Percentiles rank a stretch among this genome's conserved stretches.
Evolutionary conservation across 2,329 filamentous ascomycete species (phyloP).

Genomic region (Verruconis gallopava): DNA sequence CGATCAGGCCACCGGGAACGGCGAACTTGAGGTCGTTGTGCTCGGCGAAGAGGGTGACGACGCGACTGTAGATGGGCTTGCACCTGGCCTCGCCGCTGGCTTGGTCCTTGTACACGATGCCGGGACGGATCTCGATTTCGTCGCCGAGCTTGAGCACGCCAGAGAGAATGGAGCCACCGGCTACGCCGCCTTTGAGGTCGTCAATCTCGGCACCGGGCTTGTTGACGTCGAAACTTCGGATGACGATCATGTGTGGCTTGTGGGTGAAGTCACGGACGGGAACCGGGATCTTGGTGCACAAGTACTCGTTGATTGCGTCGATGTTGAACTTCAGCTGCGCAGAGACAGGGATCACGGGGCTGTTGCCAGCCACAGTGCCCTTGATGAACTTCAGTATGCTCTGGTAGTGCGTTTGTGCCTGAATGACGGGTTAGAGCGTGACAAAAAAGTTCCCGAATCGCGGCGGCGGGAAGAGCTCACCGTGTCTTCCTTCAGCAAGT

Average conservation of each 20-base stretch:
- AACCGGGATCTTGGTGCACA: slow-evolving; percentile 89
- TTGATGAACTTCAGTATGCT: slow-evolving; percentile 98
- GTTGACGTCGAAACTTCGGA: slow-evolving; percentile 98
- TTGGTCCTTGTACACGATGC: slow-evolving; percentile 85
- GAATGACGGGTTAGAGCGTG: too few relatives aligned
- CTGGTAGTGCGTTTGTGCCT: slow-evolving; percentile 84
- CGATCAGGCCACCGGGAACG: slow-evolving; percentile 47
- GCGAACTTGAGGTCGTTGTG: slow-evolving; percentile 98
- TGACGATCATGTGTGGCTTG: slow-evolving; percentile 97
- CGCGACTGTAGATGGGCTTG: slow-evolving; percentile 90
- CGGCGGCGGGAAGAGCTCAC: too few relatives aligned
- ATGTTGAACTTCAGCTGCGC: slow-evolving; percentile 99
- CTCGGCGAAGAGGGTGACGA: slow-evolving; percentile 85
- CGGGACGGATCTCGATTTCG: slow-evolving; percentile 97
- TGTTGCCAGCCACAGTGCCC: slow-evolving; percentile 88
- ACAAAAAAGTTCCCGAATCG: too few relatives aligned
- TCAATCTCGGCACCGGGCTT: slow-evolving; percentile 99
- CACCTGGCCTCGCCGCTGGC: slow-evolving; percentile 89
- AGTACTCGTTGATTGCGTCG: slow-evolving; percentile 90
- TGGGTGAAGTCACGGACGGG: slow-evolving; percentile 81
- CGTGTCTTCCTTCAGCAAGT: slow-evolving; percentile 88
- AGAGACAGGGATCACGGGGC: slow-evolving; percentile 91
- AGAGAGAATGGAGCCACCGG: slow-evolving; percentile 90
- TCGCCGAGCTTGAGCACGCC: slow-evolving; percentile 95
- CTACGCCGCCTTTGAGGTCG: slow-evolving; percentile 95